Evolutionary conservation across 305 asterid species (phyloP).

Genomic region (Salvia sclarea): DNA sequence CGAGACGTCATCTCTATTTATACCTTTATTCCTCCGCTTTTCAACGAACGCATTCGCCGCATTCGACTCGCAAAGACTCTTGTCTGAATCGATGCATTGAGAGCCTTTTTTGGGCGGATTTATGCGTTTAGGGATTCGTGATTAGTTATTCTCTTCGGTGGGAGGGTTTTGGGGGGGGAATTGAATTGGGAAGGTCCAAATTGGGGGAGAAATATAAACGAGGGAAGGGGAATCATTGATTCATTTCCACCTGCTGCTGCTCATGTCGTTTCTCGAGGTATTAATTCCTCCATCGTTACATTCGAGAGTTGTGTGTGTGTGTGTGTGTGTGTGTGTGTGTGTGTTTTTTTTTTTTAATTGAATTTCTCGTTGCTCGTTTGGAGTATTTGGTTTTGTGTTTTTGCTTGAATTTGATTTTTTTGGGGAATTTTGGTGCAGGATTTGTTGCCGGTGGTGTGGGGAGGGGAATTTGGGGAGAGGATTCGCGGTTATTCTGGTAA

Average conservation of each 20-base stretch:
- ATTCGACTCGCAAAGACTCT: conserved; percentile 23
- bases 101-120: neutral
- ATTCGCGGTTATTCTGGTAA: conserved; percentile 51
- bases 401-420: too few relatives aligned
- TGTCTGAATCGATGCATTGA: conserved; percentile 7
- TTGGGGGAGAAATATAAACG: neutral
- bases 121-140: conserved; percentile 35
- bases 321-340: too few relatives aligned
- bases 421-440: conserved; percentile 53
- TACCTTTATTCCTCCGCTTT: conserved; percentile 9
- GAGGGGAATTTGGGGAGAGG: conserved; percentile 36
- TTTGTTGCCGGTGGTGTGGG: conserved; percentile 48
- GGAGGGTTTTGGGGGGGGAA: too few relatives aligned
- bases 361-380: neutral
- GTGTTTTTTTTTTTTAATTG: neutral
- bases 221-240: too few relatives aligned
- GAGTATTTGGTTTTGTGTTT: conserved; percentile 16
- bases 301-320: conserved; percentile 22
- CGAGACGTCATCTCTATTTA: conserved; percentile 12
- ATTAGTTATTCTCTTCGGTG: conserved; percentile 26
- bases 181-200: conserved; percentile 23
- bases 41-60: conserved; percentile 6
- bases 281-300: conserved; percentile 23
- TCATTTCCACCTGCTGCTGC: conserved; percentile 11
- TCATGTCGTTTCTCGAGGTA: conserved; percentile 70